Percentiles rank a stretch among this genome's conserved stretches.
phyloP scores from a whole-genome alignment of 1,284 basidiomycete species.

The Ceratobasidium sp. region DNA sequence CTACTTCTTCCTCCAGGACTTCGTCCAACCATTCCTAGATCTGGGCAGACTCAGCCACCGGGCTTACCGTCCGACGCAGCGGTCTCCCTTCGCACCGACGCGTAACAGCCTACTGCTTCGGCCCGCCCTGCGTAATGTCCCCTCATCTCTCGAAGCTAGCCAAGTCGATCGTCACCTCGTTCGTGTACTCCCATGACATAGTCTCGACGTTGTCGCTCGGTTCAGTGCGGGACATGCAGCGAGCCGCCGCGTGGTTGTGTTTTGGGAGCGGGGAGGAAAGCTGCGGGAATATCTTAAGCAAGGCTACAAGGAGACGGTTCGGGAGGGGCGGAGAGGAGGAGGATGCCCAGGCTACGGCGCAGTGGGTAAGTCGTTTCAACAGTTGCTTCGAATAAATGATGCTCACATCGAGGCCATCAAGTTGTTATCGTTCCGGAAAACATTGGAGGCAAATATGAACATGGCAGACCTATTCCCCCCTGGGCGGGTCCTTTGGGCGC shows the following conservation, averaged over 20 bases:
- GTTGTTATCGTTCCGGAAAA: conserved; percentile 82
- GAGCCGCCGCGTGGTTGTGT: conserved; percentile 80
- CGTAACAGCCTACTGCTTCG: conserved; percentile 82
- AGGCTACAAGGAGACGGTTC: conserved; percentile 38
- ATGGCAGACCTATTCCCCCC: conserved; percentile 79
- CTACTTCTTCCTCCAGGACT: not conserved
- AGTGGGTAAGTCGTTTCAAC: conserved; percentile 66
- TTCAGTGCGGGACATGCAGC: conserved; percentile 78
- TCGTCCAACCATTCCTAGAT: conserved; percentile 61
- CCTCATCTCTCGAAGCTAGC: conserved; percentile 66
- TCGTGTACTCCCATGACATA: conserved; percentile 84
- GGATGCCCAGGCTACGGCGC: conserved; percentile 53
- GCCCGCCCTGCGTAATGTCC: conserved; percentile 75
- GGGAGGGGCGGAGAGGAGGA: conserved; percentile 46
- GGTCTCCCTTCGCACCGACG: conserved; percentile 72
- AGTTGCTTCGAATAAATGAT: conserved; percentile 26
- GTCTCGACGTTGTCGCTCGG: conserved; percentile 82
- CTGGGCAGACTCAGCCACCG: conserved; percentile 84
- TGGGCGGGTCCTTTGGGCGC: conserved; percentile 80
- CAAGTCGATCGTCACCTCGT: conserved; percentile 73
- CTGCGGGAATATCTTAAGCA: conserved; percentile 42
- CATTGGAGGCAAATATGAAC: conserved; percentile 86
- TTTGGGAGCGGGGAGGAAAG: conserved; percentile 64
- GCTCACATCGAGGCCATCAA: conserved; percentile 52
- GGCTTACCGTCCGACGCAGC: conserved; percentile 69